Base-by-base conservation (phyloP, 1,284 basidiomycete species). In the Sparassis latifolia region DNA sequence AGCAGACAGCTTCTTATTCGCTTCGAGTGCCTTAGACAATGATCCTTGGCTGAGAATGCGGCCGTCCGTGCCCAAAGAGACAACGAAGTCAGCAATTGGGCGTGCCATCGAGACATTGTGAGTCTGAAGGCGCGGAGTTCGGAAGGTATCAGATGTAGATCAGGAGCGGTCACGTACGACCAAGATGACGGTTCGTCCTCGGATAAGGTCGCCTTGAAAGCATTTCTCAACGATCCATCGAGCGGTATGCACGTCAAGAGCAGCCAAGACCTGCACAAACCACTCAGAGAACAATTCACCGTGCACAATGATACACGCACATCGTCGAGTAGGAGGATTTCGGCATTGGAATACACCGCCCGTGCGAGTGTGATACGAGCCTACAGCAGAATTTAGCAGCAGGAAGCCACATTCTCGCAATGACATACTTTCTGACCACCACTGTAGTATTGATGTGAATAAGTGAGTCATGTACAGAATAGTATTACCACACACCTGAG, bases 341-440 rank as follows among this genome's bases (percentile, higher is more conserved):
- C 69, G 0, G 84, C 79, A n/a, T 66, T 65, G n/a, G 80, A 80
- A 62, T 88, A 88, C 9, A 88, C 71, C 0, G 85, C 86, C 37
- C 86, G 73, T 3, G 86, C 86, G 1, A 90, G 72, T 0, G 84
- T 90, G 40, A 94, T 71, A 33, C 85, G 72, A 4, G 86, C 86
- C 68, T 88, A 84, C 61, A 86, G 82, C 33, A 82, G 82, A 4
- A 44, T 76, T 66, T 1, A 82, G 76, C 20, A 20, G 20, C 20
- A 20, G 20, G 20, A 20, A 20, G 20, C 20, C 20, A 20, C 20
- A 20, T 80, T 87, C 31, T 82, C 82, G 59, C 76, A 68, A 35
- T 89, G 69, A 33, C 80, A 68, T 2, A 85, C 86, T 85, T 88
- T 88, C 62, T 88, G 86, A n/a, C 85, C 86, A 32, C 84, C 85